Evolutionary conservation across 2,329 filamentous ascomycete species (phyloP).

Genomic region (Cladosporium sp.): DNA sequence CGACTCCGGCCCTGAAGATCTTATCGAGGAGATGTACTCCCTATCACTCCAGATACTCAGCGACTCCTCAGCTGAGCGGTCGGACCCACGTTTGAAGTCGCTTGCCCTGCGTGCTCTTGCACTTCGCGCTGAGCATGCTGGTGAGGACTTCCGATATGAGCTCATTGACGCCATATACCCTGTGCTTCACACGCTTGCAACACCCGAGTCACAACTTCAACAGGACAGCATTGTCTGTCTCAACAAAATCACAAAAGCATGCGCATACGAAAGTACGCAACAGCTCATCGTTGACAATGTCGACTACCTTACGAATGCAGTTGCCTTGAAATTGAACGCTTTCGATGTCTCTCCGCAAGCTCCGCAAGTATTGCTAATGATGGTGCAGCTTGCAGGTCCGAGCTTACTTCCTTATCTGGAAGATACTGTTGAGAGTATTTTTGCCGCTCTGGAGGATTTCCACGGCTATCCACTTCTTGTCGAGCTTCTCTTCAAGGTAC

Average conservation of each 20-base stretch:
- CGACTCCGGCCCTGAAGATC: constrained; percentile 17
- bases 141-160: constrained; percentile 73
- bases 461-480: constrained; percentile 89
- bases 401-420: constrained; percentile 83
- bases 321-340: constrained; percentile 84
- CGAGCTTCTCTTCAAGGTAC: constrained; percentile 77
- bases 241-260: constrained; percentile 74
- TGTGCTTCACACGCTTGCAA: constrained; percentile 83
- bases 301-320: constrained; percentile 93
- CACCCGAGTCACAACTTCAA: constrained; percentile 65
- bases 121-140: constrained; percentile 68
- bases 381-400: constrained; percentile 84
- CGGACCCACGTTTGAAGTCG: constrained; percentile 3
- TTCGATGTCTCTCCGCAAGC: constrained; percentile 91
- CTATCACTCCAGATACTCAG: constrained; percentile 65
- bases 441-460: constrained; percentile 89
- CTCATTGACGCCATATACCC: constrained; percentile 91
- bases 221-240: constrained; percentile 80
- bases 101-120: constrained; percentile 80
- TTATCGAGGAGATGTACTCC: constrained; percentile 65
- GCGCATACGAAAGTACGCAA: constrained; percentile 71
- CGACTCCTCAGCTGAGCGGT: constrained; percentile 32
- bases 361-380: constrained; percentile 88
- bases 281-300: constrained; percentile 86
- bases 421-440: constrained; percentile 87